Evolutionary conservation across 2,329 filamentous ascomycete genomes (phyloP).

Genomic region (Ambrosiella cleistominuta): DNA sequence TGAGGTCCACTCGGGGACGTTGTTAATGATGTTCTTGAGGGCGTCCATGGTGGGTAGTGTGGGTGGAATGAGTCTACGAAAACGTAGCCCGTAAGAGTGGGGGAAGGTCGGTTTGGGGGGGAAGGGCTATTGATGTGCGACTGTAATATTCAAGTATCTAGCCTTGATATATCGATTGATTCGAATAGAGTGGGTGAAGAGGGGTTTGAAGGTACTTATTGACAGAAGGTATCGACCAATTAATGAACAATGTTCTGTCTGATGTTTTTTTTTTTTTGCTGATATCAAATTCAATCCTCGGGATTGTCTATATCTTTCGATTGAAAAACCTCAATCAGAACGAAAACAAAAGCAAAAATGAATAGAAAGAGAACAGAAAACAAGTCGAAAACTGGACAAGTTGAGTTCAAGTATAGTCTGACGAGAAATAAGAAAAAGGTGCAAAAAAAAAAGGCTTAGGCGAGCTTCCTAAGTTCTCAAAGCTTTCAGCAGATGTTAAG

Average conservation of each 20-base stretch:
- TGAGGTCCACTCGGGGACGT: constrained; percentile 42
- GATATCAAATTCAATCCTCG: background rate
- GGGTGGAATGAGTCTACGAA: background rate
- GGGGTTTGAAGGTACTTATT: background rate
- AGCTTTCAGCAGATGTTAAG: too few relatives aligned
- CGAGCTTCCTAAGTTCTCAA: background rate
- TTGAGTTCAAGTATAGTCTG: background rate
- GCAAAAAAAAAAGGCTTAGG: background rate
- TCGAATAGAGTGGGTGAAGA: background rate
- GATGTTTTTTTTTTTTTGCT: background rate
- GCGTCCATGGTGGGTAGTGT: constrained; percentile 31
- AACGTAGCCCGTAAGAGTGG: background rate
- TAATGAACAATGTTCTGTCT: background rate
- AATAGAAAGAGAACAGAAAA: background rate
- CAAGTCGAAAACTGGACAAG: background rate
- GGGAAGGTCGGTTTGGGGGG: background rate
- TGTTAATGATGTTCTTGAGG: constrained; percentile 33
- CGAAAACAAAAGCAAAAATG: background rate
- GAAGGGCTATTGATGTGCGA: background rate
- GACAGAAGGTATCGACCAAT: background rate
- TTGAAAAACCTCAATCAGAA: background rate
- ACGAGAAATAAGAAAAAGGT: background rate
- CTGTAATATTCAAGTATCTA: too few relatives aligned
- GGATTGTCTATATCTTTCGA: background rate
- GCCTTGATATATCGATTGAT: too few relatives aligned